Evolutionary conservation across 805 yeast genomes (phyloP).

Genomic region (Deakozyma indianensis): DNA sequence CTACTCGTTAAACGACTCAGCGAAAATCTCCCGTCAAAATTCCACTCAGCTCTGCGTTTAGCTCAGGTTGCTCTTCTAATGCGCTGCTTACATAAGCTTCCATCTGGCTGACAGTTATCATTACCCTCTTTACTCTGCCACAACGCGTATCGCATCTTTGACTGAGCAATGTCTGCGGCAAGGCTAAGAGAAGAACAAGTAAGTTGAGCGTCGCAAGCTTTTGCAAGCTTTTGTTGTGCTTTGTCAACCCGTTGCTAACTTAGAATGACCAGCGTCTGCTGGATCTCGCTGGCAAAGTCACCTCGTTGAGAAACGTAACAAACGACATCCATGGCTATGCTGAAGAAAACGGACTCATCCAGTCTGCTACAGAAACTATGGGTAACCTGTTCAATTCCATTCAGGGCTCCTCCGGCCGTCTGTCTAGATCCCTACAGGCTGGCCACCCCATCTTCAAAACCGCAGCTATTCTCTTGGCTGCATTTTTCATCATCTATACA

Average conservation of each 20-base stretch:
- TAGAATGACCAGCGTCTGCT: conserved; percentile 53
- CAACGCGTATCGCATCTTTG: too few relatives aligned
- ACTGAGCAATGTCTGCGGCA: conserved; percentile 13
- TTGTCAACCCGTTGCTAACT: too few relatives aligned
- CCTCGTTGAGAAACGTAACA: conserved; percentile 50
- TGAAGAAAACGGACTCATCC: conserved; percentile 28
- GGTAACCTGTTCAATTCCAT: conserved; percentile 32
- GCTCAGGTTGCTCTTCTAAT: too few relatives aligned
- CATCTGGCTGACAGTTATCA: too few relatives aligned
- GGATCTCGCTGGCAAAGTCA: conserved; percentile 48
- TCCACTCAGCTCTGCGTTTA: too few relatives aligned
- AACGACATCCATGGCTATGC: conserved; percentile 57
- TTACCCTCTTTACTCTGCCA: too few relatives aligned
- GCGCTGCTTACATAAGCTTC: too few relatives aligned
- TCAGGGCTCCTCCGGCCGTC: conserved; percentile 35
- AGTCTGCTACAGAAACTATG: conserved; percentile 36
- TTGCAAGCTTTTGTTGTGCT: not conserved
- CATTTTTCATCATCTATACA: conserved; percentile 44
- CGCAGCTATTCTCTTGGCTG: conserved; percentile 40
- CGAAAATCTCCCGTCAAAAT: too few relatives aligned
- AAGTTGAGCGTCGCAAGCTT: conserved; percentile 3
- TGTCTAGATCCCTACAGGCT: conserved; percentile 40
- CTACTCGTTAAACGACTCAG: too few relatives aligned
- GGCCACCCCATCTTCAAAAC: conserved; percentile 48
- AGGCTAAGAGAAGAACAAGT: conserved; percentile 19